Percentiles rank a stretch among this genome's conserved stretches.
phyloP scores from a whole-genome alignment of 441 rosid species.

The Hura crepitans region DNA sequence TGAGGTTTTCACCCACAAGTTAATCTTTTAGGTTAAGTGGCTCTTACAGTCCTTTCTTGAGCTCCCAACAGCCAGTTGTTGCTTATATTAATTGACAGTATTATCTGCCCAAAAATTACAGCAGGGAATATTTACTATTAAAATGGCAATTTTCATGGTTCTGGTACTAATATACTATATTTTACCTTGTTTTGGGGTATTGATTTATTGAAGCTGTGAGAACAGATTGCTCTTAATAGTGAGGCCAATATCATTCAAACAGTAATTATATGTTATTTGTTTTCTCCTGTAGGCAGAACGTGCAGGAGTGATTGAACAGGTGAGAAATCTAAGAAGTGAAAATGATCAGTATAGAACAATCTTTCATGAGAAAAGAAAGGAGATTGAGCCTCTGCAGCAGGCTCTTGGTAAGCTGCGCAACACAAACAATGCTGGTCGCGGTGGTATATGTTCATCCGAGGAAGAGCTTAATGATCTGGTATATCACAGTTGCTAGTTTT shows the following conservation, averaged over 20 bases:
- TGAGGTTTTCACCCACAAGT: too few relatives aligned
- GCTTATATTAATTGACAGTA: neutral
- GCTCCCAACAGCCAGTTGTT: too few relatives aligned
- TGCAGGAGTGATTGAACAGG: slow-evolving; percentile 43
- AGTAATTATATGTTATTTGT: slow-evolving; percentile 8
- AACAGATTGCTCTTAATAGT: neutral
- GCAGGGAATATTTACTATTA: neutral
- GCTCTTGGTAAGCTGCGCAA: slow-evolving; percentile 81
- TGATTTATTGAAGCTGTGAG: neutral
- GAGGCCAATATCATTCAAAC: neutral
- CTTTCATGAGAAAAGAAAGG: slow-evolving; percentile 64
- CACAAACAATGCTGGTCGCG: slow-evolving; percentile 45
- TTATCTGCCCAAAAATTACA: neutral
- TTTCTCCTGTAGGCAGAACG: slow-evolving; percentile 46
- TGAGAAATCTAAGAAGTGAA: slow-evolving; percentile 58
- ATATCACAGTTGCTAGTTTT: slow-evolving; percentile 27
- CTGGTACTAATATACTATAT: neutral
- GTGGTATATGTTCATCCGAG: slow-evolving; percentile 80
- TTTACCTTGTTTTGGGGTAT: neutral
- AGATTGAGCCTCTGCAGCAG: slow-evolving; percentile 84
- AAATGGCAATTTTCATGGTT: neutral
- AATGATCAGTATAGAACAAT: slow-evolving; percentile 49
- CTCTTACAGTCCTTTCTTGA: too few relatives aligned
- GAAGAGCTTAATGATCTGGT: slow-evolving; percentile 81
- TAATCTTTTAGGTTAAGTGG: too few relatives aligned